phyloP scores from a whole-genome alignment of 768 basidiomycete genomes.

The Infundibulicybe gibba region DNA sequence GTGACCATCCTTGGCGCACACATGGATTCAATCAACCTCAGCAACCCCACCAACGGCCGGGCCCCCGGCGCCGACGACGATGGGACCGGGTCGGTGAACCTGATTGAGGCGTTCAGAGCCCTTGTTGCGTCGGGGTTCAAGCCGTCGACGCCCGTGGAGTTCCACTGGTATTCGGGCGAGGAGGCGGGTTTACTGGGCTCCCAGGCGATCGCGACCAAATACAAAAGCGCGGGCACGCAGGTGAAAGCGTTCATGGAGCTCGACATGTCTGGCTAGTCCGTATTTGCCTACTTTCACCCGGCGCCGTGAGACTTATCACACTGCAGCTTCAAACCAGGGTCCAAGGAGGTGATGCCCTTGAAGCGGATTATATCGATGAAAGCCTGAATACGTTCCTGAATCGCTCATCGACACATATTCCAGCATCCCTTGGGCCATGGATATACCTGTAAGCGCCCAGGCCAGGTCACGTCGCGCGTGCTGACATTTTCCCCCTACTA shows the following conservation, averaged over 20 bases:
- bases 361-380: constrained; percentile 35
- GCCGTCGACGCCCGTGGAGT: constrained; percentile 38
- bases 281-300: background rate
- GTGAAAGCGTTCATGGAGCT: constrained; percentile 50
- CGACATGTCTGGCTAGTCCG: constrained; percentile 36
- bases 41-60: constrained; percentile 31
- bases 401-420: constrained; percentile 30
- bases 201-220: constrained; percentile 48
- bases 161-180: constrained; percentile 46
- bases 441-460: constrained; percentile 26
- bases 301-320: constrained; percentile 6
- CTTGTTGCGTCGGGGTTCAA: constrained; percentile 33
- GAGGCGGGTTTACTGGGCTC: constrained; percentile 46
- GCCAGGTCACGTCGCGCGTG: no score
- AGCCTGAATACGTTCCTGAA: constrained; percentile 42
- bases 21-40: constrained; percentile 38
- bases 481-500: background rate
- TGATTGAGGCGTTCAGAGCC: constrained; percentile 37
- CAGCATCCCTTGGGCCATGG: constrained; percentile 31
- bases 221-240: constrained; percentile 38
- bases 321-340: constrained; percentile 43
- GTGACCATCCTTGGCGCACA: constrained; percentile 37
- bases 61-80: constrained; percentile 51
- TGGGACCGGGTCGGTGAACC: constrained; percentile 41
- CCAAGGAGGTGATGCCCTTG: constrained; percentile 35